phyloP scores from a whole-genome alignment of 2,329 filamentous ascomycete species.

The Colletotrichum scovillei region DNA sequence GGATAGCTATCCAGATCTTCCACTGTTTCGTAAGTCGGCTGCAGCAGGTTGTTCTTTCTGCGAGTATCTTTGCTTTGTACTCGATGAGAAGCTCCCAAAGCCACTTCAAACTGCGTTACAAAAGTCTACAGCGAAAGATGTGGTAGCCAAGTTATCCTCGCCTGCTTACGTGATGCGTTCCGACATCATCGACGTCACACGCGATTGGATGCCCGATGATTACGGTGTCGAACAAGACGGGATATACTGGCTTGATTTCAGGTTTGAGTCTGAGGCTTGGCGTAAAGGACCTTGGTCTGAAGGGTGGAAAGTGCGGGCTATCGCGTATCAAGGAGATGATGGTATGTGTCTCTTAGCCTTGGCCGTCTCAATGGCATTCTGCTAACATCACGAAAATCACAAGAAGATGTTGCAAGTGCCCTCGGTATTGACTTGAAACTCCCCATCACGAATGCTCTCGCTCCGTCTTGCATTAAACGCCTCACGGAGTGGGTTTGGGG shows the following conservation, averaged over 20 bases:
- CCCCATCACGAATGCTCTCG: neutral
- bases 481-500: neutral
- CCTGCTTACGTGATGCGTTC: neutral
- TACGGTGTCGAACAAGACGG: neutral
- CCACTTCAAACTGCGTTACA: neutral
- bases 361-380: neutral
- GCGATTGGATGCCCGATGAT: neutral
- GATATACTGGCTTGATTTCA: neutral
- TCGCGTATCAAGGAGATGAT: neutral
- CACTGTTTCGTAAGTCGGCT: neutral
- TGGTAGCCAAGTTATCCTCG: neutral
- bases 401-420: neutral
- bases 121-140: neutral
- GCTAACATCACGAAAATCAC: neutral
- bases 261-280: neutral
- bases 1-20: neutral
- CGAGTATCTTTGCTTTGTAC: neutral
- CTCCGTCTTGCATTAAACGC: neutral
- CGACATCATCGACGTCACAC: neutral
- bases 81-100: neutral
- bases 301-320: neutral
- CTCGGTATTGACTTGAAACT: neutral
- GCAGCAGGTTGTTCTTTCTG: neutral
- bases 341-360: neutral
- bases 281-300: neutral